Conservation (phyloP, 1,139 yeast species). For the Kodamaea arcana region DNA sequence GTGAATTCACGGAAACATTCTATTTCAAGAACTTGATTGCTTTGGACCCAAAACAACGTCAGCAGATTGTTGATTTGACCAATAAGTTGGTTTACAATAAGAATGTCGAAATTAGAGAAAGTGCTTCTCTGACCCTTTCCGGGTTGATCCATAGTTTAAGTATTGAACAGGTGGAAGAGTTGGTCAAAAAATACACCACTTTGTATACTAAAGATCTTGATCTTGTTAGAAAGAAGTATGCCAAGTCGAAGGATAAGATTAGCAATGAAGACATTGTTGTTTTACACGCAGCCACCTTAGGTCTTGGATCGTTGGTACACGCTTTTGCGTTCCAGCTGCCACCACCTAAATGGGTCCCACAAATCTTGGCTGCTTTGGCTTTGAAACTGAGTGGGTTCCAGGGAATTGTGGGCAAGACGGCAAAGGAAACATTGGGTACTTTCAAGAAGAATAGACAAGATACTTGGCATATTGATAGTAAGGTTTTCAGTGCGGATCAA, state of each 20-base stretch:
- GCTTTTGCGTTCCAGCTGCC: slow-evolving; percentile 93
- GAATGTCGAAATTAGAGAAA: slow-evolving; percentile 72
- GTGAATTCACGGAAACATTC: slow-evolving; percentile 70
- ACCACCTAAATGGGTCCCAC: slow-evolving; percentile 88
- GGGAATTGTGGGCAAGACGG: slow-evolving; percentile 81
- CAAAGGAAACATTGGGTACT: slow-evolving; percentile 74
- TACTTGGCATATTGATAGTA: slow-evolving; percentile 91
- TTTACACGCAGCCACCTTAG: slow-evolving; percentile 85
- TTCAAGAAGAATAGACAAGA: slow-evolving; percentile 93
- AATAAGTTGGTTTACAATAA: slow-evolving; percentile 55
- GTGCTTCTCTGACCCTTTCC: slow-evolving; percentile 72
- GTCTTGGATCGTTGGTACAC: slow-evolving; percentile 81
- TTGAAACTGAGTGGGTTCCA: slow-evolving; percentile 64
- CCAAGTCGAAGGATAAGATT: slow-evolving; percentile 27
- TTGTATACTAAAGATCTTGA: slow-evolving; percentile 30
- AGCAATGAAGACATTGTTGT: slow-evolving; percentile 40
- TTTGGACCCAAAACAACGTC: slow-evolving; percentile 48
- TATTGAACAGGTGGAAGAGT: slow-evolving; percentile 44
- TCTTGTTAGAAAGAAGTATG: slow-evolving; percentile 26
- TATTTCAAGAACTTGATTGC: slow-evolving; percentile 68
- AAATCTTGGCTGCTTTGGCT: slow-evolving; percentile 64
- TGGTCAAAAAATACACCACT: slow-evolving; percentile 24
- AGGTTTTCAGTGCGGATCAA: slow-evolving; percentile 72
- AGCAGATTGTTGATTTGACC: slow-evolving; percentile 49
- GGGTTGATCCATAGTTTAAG: slow-evolving; percentile 82